Conservation (phyloP, 2,329 filamentous ascomycete species). For the Blumeria hordei region DNA sequence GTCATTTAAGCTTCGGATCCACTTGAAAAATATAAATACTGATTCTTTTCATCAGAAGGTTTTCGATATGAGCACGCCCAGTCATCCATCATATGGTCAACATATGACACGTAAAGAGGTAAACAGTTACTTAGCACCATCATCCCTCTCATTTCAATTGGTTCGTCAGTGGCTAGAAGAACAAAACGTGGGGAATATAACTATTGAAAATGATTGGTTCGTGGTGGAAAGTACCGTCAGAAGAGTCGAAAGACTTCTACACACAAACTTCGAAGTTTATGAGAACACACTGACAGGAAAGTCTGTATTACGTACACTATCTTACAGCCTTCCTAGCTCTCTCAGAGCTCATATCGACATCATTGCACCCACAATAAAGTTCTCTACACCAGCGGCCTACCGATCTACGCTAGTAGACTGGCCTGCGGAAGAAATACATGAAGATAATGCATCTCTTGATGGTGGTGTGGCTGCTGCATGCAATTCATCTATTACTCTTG, state of each 20-base stretch:
- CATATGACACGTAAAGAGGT: conserved; percentile 22
- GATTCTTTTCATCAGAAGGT: conserved; percentile 12
- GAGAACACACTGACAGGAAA: conserved; percentile 20
- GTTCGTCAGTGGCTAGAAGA: conserved; percentile 22
- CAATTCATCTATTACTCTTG: conserved; percentile 13
- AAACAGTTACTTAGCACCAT: conserved; percentile 19
- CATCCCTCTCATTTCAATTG: conserved; percentile 15
- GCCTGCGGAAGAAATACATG: not conserved
- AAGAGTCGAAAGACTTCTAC: conserved; percentile 11
- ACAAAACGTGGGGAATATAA: conserved; percentile 15
- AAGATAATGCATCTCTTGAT: not conserved
- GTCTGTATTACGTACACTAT: conserved; percentile 23
- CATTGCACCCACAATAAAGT: conserved; percentile 22
- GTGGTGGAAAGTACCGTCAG: conserved; percentile 9
- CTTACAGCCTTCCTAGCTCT: conserved; percentile 17
- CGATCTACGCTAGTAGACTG: not conserved
- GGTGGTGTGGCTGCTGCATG: conserved; percentile 10
- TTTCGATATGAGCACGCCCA: conserved; percentile 21
- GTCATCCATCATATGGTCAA: conserved; percentile 22
- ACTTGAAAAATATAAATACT: conserved; percentile 11
- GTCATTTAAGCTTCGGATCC: conserved; percentile 9
- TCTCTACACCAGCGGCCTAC: conserved; percentile 14
- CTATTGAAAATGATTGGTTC: conserved; percentile 28
- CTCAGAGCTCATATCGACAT: conserved; percentile 17
- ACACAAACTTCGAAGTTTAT: conserved; percentile 11